phyloP scores from a whole-genome alignment of 202 grass and related monocot species.

The Brachypodium distachyon region DNA sequence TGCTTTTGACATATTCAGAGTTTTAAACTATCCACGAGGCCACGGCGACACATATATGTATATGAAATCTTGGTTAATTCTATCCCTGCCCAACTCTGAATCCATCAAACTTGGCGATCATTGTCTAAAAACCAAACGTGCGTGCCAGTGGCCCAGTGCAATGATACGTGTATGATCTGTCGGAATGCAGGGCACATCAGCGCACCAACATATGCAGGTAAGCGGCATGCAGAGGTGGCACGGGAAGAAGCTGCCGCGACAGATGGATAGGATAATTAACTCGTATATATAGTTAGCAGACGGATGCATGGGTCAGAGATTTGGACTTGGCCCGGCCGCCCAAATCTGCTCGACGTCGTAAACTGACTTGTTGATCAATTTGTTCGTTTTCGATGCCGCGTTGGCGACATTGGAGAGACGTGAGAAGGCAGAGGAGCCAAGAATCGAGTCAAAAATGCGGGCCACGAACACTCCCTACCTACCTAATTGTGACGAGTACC shows the following conservation, averaged over 20 bases:
- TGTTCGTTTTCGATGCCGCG: neutral
- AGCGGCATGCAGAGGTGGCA: conserved; percentile 4
- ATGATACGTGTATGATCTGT: conserved; percentile 9
- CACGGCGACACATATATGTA: neutral
- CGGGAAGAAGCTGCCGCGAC: neutral
- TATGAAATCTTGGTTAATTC: neutral
- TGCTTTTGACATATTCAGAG: neutral
- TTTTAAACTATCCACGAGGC: neutral
- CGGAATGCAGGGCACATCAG: conserved; percentile 29
- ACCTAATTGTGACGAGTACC: neutral
- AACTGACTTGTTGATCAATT: too few relatives aligned
- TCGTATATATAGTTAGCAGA: neutral
- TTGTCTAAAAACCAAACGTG: too few relatives aligned
- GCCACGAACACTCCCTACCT: too few relatives aligned
- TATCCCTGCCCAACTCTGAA: neutral
- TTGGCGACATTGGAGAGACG: neutral
- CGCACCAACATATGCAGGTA: neutral
- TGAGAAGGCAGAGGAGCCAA: conserved; percentile 9
- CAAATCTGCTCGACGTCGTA: neutral
- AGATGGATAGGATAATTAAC: conserved; percentile 23
- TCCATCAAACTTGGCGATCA: neutral
- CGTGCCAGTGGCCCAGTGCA: neutral
- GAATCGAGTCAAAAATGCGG: neutral
- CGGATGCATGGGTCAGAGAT: conserved; percentile 1
- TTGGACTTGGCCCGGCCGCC: conserved; percentile 3